Base-by-base conservation (phyloP, 2,329 filamentous ascomycete genomes). In the Hymenoscyphus scutula region DNA sequence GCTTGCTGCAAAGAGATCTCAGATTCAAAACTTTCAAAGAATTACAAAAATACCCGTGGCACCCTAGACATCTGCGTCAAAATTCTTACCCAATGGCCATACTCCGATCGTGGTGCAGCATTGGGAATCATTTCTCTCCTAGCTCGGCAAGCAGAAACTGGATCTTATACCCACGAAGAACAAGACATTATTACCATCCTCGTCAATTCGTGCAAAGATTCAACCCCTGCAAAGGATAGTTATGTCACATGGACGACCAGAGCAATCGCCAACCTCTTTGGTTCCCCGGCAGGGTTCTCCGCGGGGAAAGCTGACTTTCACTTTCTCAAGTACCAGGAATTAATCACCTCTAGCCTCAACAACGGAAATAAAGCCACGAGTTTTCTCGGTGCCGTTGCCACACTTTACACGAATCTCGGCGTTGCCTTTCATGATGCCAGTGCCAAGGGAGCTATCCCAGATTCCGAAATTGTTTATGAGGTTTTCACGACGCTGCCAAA, bases 41-140 rank as follows among this genome's bases (percentile, higher is more conserved):
- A 73, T 62, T 76, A 73, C 59, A 65, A 81, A 80, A 67, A 79
- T 81, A 74, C 85, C 6, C 75, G 81, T 6, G 73, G 78, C 19
- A 83, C 86, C 0, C 76, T 94, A 2, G 79, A 86, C 25, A 77
- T 92, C 0, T 80, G 92, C 5, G 78, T 92, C 62, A 91, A 88
- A 70, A 83, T 96, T 59, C 84, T 87, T 19, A 91, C 90, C 0
- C 76, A 81, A 34, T 99, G 95, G 95, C 89, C 93, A 2, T 87
- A 89, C 59, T 81, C 87, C 13, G 90, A 91, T 68, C 88, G 92
- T 54, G 82, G 99, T 0, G 90, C 95, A 0, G 91, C 88, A 13
- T 83, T 99, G 0, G 95, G 98, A 74, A 80, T 98, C 1, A 82
- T 98, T 5, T 90, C 95, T n/a, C 87, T 96, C 56, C 81, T 95